Percentiles rank a stretch among this genome's conserved stretches.
These are phyloP conservation scores for Durusdinium trenchii DNA, from an alignment of 73 alveolate genomes.

Conservation along the genomic window DNA sequence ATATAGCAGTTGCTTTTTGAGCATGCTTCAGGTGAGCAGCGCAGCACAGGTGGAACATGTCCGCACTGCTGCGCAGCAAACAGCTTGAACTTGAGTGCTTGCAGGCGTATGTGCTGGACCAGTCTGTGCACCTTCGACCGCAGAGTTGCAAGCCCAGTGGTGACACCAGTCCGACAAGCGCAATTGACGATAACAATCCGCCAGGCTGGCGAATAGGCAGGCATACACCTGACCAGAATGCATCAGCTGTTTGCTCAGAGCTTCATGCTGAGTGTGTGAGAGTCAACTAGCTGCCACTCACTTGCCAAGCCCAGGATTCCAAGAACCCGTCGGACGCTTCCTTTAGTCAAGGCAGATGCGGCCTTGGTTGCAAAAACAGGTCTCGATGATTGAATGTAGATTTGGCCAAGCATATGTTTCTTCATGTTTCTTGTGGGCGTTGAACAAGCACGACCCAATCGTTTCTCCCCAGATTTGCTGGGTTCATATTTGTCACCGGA, in stretches of 20 bases:
- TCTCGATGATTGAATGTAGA: no score
- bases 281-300: neutral
- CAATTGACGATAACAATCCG: no score
- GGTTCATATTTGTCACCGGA: no score
- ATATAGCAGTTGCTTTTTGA: neutral
- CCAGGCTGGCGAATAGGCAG: neutral
- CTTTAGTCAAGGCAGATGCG: neutral
- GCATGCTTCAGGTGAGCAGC: neutral
- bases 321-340: neutral
- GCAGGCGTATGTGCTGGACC: constrained; percentile 12
- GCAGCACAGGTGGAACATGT: neutral
- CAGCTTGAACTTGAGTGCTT: neutral
- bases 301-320: neutral
- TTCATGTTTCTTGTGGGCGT: no score
- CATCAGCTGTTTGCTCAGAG: neutral
- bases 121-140: constrained; percentile 29
- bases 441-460: no score
- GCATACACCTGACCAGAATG: neutral
- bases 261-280: neutral
- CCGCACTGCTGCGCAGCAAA: neutral
- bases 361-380: neutral
- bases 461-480: no score
- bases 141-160: neutral
- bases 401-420: no score
- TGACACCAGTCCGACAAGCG: no score